Percentiles rank a stretch among this genome's conserved stretches.
Conservation (phyloP, 495 filamentous ascomycete genomes). For the Pyronema omphalodes region DNA sequence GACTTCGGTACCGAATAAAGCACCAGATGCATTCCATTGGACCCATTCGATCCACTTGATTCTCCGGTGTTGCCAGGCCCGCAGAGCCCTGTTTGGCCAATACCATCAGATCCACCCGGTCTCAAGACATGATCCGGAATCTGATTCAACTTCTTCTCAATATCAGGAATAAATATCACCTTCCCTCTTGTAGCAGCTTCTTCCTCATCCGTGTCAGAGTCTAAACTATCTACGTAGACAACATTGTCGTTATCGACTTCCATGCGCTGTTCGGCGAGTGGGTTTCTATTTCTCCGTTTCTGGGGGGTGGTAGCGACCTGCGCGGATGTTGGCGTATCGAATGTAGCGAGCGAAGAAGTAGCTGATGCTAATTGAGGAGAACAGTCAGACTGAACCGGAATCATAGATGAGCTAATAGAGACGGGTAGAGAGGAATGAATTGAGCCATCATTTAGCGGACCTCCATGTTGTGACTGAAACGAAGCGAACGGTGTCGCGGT, state of each 20-base stretch:
- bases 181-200: conserved; percentile 25
- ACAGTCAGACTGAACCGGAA: neutral
- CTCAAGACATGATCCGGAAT: conserved; percentile 35
- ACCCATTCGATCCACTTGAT: neutral
- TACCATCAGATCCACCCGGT: neutral
- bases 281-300: conserved; percentile 22
- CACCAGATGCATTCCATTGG: conserved; percentile 39
- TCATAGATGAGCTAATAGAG: neutral
- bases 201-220: conserved; percentile 33
- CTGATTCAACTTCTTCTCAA: conserved; percentile 56
- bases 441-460: too few relatives aligned
- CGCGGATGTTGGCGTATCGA: conserved; percentile 5
- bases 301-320: conserved; percentile 11
- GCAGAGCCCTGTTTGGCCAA: too few relatives aligned
- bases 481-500: conserved; percentile 44
- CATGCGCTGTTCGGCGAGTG: conserved; percentile 37
- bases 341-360: conserved; percentile 13
- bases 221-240: conserved; percentile 76
- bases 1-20: conserved; percentile 65
- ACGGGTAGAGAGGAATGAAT: neutral
- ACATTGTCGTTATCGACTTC: conserved; percentile 56
- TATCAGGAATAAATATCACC: conserved; percentile 63
- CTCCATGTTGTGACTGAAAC: too few relatives aligned
- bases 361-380: conserved; percentile 13
- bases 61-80: neutral